Evolutionary conservation across 345 rosid genomes (phyloP), one percentile per base, ranked within the genome.

Genomic region (Turritis glabra): DNA sequence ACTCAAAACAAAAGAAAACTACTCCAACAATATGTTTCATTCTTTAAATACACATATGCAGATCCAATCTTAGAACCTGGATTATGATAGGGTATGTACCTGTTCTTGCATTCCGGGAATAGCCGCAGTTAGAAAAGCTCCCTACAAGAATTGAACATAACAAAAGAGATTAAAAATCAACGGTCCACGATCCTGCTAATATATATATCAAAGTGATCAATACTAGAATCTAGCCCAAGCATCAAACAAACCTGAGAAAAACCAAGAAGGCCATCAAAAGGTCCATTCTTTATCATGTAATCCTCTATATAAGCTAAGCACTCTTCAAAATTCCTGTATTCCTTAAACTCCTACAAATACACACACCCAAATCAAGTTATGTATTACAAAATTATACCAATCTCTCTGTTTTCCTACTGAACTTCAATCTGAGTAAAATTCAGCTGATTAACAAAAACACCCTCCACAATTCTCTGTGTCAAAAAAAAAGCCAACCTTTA

Each of bases 231-330:
- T 56, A 12, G 3, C 13, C 15, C 25, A 52, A 53, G 14, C n/a
- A 26, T 8, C 30, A 59, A 59, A 70, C 66, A 0, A 44, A 84
- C 87, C 81, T 82, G 86, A 7, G 88, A 85, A 58, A 82, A 82
- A 40, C 85, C 88, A 23, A 84, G 84, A 54, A 84, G 68, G 33
- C 84, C 85, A 57, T 84, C 83, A 70, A 82, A 82, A 60, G 88
- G 88, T 55, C 84, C 84, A 70, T 74, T 67, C 40, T 64, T 71
- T 8, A 80, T 65, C 85, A 84, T 85, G 77, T 76, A 79, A 5
- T 85, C 81, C 54, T 85, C 86, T 3, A 82, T 50, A 54, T 82
- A 82, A 43, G 30, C 60, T 71, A 82, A 63, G 2, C 77, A 78
- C 61, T 78, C 85, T 52, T 82, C 84, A 73, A 84, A 80, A 48